These are phyloP conservation scores for Cynara cardunculus DNA, from an alignment of 129 eudicot species.

Conservation along the genomic window DNA sequence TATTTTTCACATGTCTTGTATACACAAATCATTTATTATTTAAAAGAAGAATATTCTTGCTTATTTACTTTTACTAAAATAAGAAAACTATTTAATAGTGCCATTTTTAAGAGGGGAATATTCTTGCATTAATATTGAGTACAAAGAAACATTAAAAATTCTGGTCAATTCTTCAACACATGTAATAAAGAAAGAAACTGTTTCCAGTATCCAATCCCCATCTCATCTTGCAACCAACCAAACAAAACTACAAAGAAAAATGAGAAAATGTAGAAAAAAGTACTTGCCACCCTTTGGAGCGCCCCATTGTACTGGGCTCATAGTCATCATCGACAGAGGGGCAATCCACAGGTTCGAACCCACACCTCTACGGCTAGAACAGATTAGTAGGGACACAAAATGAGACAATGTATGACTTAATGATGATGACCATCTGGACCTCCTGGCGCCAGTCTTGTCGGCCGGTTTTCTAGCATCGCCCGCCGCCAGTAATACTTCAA, in stretches of 20 bases:
- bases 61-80: neutral
- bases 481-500: conserved; percentile 40
- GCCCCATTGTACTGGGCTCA: neutral
- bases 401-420: conserved; percentile 10
- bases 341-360: neutral
- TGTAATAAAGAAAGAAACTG: conserved; percentile 8
- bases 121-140: neutral
- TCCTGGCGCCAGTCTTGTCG: conserved; percentile 38
- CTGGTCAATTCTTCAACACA: conserved; percentile 1
- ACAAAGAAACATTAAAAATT: neutral
- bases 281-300: neutral
- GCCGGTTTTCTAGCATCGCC: conserved; percentile 29
- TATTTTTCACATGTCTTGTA: too few species aligned
- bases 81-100: neutral
- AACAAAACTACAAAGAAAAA: neutral
- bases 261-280: neutral
- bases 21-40: too few species aligned
- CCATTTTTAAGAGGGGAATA: neutral
- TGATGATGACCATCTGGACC: conserved; percentile 63
- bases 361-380: neutral
- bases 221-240: neutral
- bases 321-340: neutral
- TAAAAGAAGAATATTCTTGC: neutral
- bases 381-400: neutral
- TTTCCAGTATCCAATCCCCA: conserved; percentile 4